These are phyloP conservation scores for Capsicum rhomboideum DNA, from an alignment of 257 asterid species.

Conservation along the genomic window DNA sequence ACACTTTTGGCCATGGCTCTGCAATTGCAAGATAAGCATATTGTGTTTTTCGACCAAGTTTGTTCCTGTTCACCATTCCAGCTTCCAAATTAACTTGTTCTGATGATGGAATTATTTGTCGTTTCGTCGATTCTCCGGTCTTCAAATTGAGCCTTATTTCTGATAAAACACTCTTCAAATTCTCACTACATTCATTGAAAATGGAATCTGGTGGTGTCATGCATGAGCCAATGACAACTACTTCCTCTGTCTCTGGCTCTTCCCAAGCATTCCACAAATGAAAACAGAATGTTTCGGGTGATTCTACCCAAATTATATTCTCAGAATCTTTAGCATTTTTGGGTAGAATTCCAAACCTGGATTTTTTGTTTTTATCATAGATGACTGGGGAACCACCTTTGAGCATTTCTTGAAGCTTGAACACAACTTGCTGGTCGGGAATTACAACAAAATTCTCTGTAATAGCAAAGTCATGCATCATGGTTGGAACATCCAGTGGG, in stretches of 20 bases:
- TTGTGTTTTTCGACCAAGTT: constrained; percentile 48
- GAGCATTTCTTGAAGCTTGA: constrained; percentile 62
- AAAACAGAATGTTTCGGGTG: constrained; percentile 53
- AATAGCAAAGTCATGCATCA: constrained; percentile 79
- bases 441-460: constrained; percentile 53
- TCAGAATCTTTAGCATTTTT: constrained; percentile 26
- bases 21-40: constrained; percentile 57
- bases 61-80: constrained; percentile 64
- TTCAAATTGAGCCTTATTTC: constrained; percentile 52
- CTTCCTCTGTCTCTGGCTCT: constrained; percentile 51
- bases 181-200: constrained; percentile 52
- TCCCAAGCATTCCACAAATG: constrained; percentile 83
- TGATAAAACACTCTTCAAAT: constrained; percentile 33
- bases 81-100: constrained; percentile 55
- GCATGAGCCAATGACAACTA: constrained; percentile 72
- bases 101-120: constrained; percentile 16
- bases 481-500: constrained; percentile 41
- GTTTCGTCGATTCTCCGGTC: constrained; percentile 39
- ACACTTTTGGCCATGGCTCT: constrained; percentile 78
- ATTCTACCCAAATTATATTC: constrained; percentile 42
- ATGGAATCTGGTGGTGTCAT: constrained; percentile 80
- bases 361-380: constrained; percentile 43
- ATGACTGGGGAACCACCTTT: constrained; percentile 65
- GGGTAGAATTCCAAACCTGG: constrained; percentile 46
- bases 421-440: constrained; percentile 72